Evolutionary conservation across 345 rosid species (phyloP), one percentile per base, ranked within the genome.

Genomic region (Passiflora organensis): DNA sequence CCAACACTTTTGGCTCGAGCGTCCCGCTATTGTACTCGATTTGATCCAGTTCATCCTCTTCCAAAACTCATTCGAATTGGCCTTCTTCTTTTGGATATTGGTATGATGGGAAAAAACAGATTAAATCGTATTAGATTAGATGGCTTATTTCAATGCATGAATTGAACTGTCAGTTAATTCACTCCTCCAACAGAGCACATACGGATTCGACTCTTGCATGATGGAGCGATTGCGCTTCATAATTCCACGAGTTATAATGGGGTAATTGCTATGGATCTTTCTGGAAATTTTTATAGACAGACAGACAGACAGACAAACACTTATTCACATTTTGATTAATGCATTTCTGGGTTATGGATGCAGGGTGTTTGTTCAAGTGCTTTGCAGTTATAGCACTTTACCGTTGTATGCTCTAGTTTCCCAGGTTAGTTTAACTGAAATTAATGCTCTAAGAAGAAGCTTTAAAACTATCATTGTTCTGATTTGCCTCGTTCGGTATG

Each of bases 341-440:
- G n/a, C n/a, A n/a, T n/a, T n/a, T n/a, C 34, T 51, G 36, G 17
- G 67, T 39, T 13, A 37, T 49, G 50, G 47, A 6, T 68, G 56
- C 82, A 91, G 98, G 19, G 82, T 76, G 54, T 50, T 78, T 13
- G 91, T 91, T 56, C 95, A 91, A 80, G 89, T 86, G 32, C 82
- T 91, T 12, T 91, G 98, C 79, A 76, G 98, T 65, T 82, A 86
- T 74, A 84, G 83, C 64, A 91, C 98, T 45, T 70, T 88, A 53
- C 98, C 95, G 32, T 53, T 87, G 43, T 85, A 87, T 39, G 95
- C 78, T 19, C 53, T 87, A 32, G 96, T 88, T 53, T 72, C 93
- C 43, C 93, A 79, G 77, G 97, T 89, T 38, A 28, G 51, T 39
- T 39, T 10, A 39, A 2, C 12, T 10, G 9, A 10, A 2, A 14